Evolutionary conservation across 257 asterid species (phyloP).

Genomic region (Nicotiana otophora): DNA sequence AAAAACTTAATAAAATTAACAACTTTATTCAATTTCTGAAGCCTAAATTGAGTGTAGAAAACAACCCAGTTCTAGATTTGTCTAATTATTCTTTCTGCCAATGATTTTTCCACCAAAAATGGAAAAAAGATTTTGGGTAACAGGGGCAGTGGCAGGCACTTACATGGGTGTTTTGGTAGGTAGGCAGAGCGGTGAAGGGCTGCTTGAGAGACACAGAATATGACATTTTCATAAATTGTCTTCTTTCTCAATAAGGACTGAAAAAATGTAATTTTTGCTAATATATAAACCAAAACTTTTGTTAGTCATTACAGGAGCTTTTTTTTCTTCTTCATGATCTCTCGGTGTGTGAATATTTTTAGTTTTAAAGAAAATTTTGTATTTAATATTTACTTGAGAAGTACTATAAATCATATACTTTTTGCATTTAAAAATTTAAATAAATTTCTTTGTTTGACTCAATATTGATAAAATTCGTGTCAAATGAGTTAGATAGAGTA

Average conservation of each 20-base stretch:
- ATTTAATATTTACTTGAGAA: no score
- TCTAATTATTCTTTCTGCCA: not conserved
- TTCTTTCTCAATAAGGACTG: not conserved
- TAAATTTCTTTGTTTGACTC: no score
- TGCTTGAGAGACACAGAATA: constrained; percentile 44
- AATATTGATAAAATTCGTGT: no score
- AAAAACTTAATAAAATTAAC: not conserved
- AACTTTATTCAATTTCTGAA: not conserved
- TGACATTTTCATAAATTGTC: constrained; percentile 29
- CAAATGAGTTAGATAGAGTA: no score
- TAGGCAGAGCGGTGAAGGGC: constrained; percentile 16
- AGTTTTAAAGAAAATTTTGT: no score
- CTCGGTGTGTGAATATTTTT: no score
- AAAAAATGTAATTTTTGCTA: no score
- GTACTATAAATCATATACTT: no score
- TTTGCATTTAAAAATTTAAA: no score
- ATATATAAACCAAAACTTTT: not conserved
- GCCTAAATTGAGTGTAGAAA: not conserved
- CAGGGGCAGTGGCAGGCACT: constrained; percentile 2
- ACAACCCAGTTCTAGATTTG: not conserved
- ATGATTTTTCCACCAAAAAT: not conserved
- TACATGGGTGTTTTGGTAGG: constrained; percentile 35
- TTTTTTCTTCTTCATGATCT: no score
- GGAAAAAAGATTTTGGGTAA: not conserved
- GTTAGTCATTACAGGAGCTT: no score